Conservation (phyloP, 441 rosid genomes). For the Brassica balearica region DNA sequence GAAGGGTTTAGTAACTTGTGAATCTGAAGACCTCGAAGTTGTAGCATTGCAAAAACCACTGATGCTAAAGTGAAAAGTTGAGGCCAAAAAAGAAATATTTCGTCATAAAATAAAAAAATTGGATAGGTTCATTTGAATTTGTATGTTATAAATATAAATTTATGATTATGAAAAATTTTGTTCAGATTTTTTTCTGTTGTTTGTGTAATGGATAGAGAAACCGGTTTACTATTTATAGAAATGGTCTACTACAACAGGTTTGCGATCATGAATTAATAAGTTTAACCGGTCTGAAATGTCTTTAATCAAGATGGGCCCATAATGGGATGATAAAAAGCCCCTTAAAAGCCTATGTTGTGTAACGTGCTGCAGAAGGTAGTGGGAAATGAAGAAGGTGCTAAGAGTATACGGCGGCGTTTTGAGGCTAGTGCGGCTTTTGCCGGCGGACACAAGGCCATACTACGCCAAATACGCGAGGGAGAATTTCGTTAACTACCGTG, state of each 20-base stretch:
- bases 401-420: slow-evolving; percentile 70
- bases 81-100: not conserved
- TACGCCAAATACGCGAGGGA: slow-evolving; percentile 90
- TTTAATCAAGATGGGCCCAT: not conserved
- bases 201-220: not conserved
- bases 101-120: not conserved
- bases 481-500: slow-evolving; percentile 85
- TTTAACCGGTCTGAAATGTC: slow-evolving; percentile 10
- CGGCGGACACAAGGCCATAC: slow-evolving; percentile 77
- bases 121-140: not conserved
- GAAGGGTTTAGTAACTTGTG: slow-evolving; percentile 17
- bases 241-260: not conserved
- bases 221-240: slow-evolving; percentile 9
- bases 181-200: too few relatives aligned
- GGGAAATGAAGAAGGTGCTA: slow-evolving; percentile 69
- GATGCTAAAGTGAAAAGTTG: slow-evolving; percentile 1
- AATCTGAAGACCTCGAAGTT: slow-evolving; percentile 17
- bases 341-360: slow-evolving; percentile 21
- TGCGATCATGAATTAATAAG: not conserved
- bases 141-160: not conserved
- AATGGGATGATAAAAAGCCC: not conserved
- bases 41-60: slow-evolving; percentile 3
- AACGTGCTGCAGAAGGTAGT: slow-evolving; percentile 33
- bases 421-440: slow-evolving; percentile 77
- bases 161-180: not conserved